Percentiles rank a stretch among this genome's conserved stretches.
Evolutionary conservation across 2,329 filamentous ascomycete species (phyloP).

Genomic region (Aspergillus fijiensis): DNA sequence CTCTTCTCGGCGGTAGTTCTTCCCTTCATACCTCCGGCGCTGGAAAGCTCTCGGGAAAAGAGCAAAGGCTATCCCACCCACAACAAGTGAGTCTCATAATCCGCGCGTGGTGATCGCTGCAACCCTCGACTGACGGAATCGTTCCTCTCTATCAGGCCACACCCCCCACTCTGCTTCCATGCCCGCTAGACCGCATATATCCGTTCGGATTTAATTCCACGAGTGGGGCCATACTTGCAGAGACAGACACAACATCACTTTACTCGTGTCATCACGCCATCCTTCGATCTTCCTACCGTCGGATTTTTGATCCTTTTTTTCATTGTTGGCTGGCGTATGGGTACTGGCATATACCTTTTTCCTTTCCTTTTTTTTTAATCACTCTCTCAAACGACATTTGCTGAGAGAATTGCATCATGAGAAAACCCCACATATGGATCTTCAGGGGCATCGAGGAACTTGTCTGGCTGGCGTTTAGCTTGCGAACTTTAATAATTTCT

Average conservation of each 20-base stretch:
- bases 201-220: conserved; percentile 6
- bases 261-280: background rate
- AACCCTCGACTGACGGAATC: conserved; percentile 1
- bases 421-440: background rate
- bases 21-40: conserved; percentile 48
- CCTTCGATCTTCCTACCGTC: background rate
- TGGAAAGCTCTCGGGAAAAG: conserved; percentile 46
- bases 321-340: background rate
- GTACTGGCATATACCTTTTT: conserved; percentile 3
- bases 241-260: background rate
- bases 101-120: background rate
- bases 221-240: background rate
- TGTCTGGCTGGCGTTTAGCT: background rate
- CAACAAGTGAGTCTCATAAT: conserved; percentile 34
- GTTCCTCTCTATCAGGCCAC: conserved; percentile 24
- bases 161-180: conserved; percentile 46
- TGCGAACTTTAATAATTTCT: background rate
- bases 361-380: background rate
- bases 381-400: background rate
- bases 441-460: background rate
- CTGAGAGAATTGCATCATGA: background rate
- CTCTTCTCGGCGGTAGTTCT: conserved; percentile 45
- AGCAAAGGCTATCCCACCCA: conserved; percentile 39
- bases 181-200: conserved; percentile 30
- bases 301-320: background rate